These are phyloP conservation scores for Tremellales sp. DNA, from an alignment of 1,284 basidiomycete genomes.

Conservation along the genomic window DNA sequence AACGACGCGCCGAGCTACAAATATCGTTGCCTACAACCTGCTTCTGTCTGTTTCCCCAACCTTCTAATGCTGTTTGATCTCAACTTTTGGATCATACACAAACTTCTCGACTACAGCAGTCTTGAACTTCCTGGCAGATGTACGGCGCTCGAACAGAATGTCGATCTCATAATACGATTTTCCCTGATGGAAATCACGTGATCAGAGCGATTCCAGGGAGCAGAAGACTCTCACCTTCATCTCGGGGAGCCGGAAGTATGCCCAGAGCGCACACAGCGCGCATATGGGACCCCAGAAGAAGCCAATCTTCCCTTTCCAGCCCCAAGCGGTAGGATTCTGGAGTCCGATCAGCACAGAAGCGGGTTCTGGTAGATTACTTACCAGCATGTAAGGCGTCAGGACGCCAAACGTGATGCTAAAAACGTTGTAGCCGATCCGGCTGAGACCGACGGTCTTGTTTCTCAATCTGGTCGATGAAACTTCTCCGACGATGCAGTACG, in stretches of 20 bases:
- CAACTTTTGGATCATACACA: too few relatives aligned
- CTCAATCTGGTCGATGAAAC: conserved; percentile 47
- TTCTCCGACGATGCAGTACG: conserved; percentile 46
- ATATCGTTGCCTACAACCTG: too few relatives aligned
- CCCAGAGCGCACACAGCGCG: background rate
- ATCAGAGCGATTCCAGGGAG: too few relatives aligned
- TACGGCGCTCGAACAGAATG: background rate
- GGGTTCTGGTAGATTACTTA: too few relatives aligned
- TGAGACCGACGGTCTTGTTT: conserved; percentile 51
- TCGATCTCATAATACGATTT: conserved; percentile 47
- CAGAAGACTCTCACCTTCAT: conserved; percentile 41
- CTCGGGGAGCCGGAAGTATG: conserved; percentile 28
- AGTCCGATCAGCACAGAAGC: too few relatives aligned
- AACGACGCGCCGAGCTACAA: too few relatives aligned
- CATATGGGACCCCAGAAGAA: conserved; percentile 12
- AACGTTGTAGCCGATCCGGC: conserved; percentile 50
- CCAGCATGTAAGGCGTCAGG: conserved; percentile 14
- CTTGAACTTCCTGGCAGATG: conserved; percentile 13
- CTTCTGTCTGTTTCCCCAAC: too few relatives aligned
- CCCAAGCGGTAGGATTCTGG: conserved; percentile 18
- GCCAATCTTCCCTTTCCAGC: conserved; percentile 15
- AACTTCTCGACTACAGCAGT: conserved; percentile 8
- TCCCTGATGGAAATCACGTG: too few relatives aligned
- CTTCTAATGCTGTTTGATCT: too few relatives aligned
- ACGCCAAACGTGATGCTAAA: conserved; percentile 22